A percentile compares a stretch with the other conserved stretches of the same genome.
phyloP scores from a whole-genome alignment of 73 alveolate genomes.

The Paramecium octaurelia region DNA sequence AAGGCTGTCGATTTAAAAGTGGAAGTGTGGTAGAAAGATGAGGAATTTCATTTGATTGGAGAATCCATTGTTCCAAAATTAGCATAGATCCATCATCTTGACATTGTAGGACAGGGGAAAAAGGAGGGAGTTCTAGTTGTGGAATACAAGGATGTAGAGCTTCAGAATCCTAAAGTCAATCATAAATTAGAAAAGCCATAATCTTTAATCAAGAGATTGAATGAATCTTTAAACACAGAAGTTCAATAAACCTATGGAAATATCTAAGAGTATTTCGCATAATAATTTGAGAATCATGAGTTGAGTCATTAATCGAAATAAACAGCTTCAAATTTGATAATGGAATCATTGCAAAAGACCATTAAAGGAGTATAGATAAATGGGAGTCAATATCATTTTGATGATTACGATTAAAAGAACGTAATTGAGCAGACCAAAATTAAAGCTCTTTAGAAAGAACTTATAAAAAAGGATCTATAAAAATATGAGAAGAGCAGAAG shows the following conservation, averaged over 20 bases:
- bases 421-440: neutral
- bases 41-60: constrained; percentile 6
- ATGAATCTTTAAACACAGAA: neutral
- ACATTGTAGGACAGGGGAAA: neutral
- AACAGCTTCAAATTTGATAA: neutral
- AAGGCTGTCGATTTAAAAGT: neutral
- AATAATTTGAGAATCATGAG: neutral
- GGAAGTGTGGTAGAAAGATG: constrained; percentile 12
- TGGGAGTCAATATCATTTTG: neutral
- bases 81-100: neutral
- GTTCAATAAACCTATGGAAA: neutral
- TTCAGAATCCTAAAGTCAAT: neutral
- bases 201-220: neutral
- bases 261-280: neutral
- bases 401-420: neutral
- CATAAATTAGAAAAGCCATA: neutral
- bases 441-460: neutral
- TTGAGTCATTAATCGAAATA: neutral
- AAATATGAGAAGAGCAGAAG: constrained; percentile 26
- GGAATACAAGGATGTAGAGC: neutral
- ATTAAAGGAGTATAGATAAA: neutral
- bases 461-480: neutral
- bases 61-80: constrained; percentile 7
- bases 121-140: constrained; percentile 25
- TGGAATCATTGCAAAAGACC: neutral